Conservation (phyloP, 129 eudicot species). For the Pittosporum tobira region DNA sequence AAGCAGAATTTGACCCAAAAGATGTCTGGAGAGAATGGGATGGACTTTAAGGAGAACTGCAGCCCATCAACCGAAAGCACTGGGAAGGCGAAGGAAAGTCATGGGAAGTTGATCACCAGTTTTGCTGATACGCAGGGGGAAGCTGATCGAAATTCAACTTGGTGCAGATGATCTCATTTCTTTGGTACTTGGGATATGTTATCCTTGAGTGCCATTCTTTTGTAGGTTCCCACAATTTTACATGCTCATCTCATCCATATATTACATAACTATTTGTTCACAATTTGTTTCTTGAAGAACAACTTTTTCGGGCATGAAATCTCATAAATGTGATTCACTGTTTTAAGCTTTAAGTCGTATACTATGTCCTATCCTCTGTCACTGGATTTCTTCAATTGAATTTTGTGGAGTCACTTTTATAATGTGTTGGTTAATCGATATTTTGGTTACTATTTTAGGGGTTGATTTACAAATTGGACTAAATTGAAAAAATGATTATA, state of each 20-base stretch:
- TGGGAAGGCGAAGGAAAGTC: constrained; percentile 42
- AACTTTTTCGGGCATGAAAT: too few relatives aligned
- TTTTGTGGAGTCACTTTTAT: too few relatives aligned
- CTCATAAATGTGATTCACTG: too few relatives aligned
- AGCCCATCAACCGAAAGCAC: constrained; percentile 23
- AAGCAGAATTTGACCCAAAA: constrained; percentile 18
- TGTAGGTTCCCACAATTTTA: neutral
- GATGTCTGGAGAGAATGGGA: constrained; percentile 3
- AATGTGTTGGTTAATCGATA: too few relatives aligned
- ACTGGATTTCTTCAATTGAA: too few relatives aligned
- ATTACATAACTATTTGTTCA: neutral
- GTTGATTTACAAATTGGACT: too few relatives aligned
- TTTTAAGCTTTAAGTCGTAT: too few relatives aligned
- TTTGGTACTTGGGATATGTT: constrained; percentile 49
- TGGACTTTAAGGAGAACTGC: constrained; percentile 48
- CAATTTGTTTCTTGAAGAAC: neutral
- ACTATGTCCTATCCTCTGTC: too few relatives aligned
- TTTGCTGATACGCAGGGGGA: constrained; percentile 51
- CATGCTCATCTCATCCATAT: neutral
- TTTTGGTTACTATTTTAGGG: too few relatives aligned
- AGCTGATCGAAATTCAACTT: constrained; percentile 62
- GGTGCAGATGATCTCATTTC: constrained; percentile 51
- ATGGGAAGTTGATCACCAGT: constrained; percentile 49
- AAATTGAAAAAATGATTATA: too few relatives aligned
- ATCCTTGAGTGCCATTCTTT: neutral